Evolutionary conservation across 2,329 filamentous ascomycete genomes (phyloP).

Genomic region (Fusarium odoratissimum): DNA sequence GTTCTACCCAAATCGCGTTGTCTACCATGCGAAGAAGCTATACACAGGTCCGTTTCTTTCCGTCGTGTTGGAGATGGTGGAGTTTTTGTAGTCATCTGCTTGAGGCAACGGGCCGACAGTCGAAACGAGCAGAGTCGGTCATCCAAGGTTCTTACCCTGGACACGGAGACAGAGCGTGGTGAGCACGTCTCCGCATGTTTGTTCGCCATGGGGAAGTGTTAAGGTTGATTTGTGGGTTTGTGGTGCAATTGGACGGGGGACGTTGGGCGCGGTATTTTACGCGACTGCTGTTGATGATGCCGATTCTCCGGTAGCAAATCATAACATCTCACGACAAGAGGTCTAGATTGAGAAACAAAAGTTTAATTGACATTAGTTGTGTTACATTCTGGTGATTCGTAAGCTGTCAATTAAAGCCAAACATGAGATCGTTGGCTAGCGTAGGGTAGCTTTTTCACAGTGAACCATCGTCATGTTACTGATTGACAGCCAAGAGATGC

Average conservation of each 20-base stretch:
- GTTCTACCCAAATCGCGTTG: constrained; percentile 5
- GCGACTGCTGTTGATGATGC: not conserved
- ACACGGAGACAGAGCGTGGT: not conserved
- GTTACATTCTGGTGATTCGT: not conserved
- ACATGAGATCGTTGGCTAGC: not conserved
- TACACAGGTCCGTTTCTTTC: constrained; percentile 17
- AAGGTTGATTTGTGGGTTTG: constrained; percentile 31
- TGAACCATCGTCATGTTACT: not conserved
- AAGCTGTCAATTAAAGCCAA: not conserved
- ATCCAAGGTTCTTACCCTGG: not conserved
- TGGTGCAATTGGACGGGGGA: not conserved
- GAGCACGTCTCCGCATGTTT: constrained; percentile 6
- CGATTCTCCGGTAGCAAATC: not conserved
- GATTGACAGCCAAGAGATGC: constrained; percentile 28
- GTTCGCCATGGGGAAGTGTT: constrained; percentile 1
- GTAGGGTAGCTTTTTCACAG: not conserved
- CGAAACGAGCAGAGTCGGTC: not conserved
- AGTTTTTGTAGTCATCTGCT: constrained; percentile 22
- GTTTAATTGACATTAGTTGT: not conserved
- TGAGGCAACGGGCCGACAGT: constrained; percentile 13
- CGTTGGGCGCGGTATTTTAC: not conserved
- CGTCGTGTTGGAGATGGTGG: constrained; percentile 6
- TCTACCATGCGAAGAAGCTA: constrained; percentile 7
- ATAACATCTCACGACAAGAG: not conserved
- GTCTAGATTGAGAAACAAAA: not conserved